Conservation (phyloP, 2,329 filamentous ascomycete species). For the Penicillium sp. region DNA sequence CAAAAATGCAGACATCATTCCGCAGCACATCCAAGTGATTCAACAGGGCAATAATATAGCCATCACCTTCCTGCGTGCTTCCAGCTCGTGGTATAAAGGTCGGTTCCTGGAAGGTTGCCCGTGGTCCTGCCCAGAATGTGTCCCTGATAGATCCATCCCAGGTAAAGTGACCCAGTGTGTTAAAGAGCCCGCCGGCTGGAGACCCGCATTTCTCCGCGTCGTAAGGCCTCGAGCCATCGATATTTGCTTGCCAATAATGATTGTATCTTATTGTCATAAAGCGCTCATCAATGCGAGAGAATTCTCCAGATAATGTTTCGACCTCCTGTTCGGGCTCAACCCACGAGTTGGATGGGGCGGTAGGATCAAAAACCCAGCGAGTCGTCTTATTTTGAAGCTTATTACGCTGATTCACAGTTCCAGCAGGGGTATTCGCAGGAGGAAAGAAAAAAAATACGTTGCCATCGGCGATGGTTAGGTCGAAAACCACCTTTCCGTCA, state of each 20-base stretch:
- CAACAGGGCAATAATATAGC: slow-evolving; percentile 32
- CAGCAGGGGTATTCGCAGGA: slow-evolving; percentile 1
- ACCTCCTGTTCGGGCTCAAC: slow-evolving; percentile 37
- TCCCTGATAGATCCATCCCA: slow-evolving; percentile 19
- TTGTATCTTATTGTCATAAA: slow-evolving; percentile 45
- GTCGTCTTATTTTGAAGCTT: slow-evolving; percentile 23
- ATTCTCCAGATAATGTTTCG: slow-evolving; percentile 15
- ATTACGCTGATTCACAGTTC: slow-evolving; percentile 12
- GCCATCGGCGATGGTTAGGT: slow-evolving; percentile 32
- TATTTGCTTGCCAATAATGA: slow-evolving; percentile 49
- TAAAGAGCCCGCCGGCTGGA: slow-evolving; percentile 23
- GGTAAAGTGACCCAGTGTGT: slow-evolving; percentile 19
- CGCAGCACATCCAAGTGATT: slow-evolving; percentile 42
- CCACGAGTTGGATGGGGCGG: slow-evolving; percentile 34
- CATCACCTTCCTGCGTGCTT: slow-evolving; percentile 30
- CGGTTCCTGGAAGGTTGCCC: slow-evolving; percentile 32
- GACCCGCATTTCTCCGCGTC: slow-evolving; percentile 28
- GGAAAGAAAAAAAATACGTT: slow-evolving; percentile 38
- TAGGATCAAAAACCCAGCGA: slow-evolving; percentile 34
- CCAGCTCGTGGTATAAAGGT: slow-evolving; percentile 28
- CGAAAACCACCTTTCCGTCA: slow-evolving; percentile 47
- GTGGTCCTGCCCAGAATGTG: slow-evolving; percentile 29
- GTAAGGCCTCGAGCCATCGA: slow-evolving; percentile 29
- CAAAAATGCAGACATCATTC: slow-evolving; percentile 39
- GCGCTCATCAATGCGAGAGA: slow-evolving; percentile 32